These are phyloP conservation scores for Nasturtium officinale DNA, from an alignment of 345 rosid species.

Conservation along the genomic window DNA sequence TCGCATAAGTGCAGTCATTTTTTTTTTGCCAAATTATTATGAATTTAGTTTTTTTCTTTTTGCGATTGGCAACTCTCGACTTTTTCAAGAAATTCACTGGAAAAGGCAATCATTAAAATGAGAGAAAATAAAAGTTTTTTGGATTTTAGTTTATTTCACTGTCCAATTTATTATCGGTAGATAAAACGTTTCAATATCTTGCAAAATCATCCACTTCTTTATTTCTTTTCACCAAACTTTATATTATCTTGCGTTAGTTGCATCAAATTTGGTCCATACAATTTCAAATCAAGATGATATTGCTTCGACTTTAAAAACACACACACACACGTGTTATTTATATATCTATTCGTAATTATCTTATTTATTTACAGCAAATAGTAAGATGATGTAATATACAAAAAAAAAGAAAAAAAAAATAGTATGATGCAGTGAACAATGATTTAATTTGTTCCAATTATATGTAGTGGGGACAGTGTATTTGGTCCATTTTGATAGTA, in stretches of 20 bases:
- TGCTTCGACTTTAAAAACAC: slow-evolving; percentile 25
- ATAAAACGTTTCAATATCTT: slow-evolving; percentile 37
- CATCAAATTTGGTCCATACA: slow-evolving; percentile 31
- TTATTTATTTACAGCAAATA: slow-evolving; percentile 3
- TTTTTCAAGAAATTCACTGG: neutral
- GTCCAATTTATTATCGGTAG: slow-evolving; percentile 18
- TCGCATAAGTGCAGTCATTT: neutral
- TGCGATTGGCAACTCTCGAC: no score
- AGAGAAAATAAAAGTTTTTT: neutral
- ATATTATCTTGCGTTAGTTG: neutral
- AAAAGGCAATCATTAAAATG: slow-evolving; percentile 8
- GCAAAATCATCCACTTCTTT: slow-evolving; percentile 24
- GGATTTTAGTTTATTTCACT: neutral
- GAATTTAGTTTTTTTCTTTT: neutral
- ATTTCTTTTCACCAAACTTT: slow-evolving; percentile 32
- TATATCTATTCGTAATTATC: neutral
- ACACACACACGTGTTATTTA: slow-evolving; percentile 19
- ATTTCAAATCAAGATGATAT: slow-evolving; percentile 24
- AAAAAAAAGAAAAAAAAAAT: no score
- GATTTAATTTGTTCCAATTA: slow-evolving; percentile 3
- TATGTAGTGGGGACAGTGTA: slow-evolving; percentile 22
- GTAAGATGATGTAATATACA: no score
- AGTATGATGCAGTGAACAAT: neutral
- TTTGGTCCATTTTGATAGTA: slow-evolving; percentile 7
- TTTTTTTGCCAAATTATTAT: neutral